Conservation (phyloP, 164 flowering plant species). For the grape (Vitis vinifera) region ASM3070453v1 NC_081819.1:15935501-15936000, state of each 20-base stretch:
- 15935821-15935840: not conserved
- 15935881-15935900: no score
- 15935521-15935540: conserved; percentile 60
- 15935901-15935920: no score
- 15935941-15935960: no score
- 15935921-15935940: no score
- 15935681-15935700: no score
- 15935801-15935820: not conserved
- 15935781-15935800: not conserved
- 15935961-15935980: no score
- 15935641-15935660: not conserved
- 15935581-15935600: conserved; percentile 56
- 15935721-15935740: no score
- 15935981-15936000: conserved; percentile 35
- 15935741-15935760: not conserved
- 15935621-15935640: conserved; percentile 15
- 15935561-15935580: conserved; percentile 79
- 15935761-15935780: not conserved
- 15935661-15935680: no score
- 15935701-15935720: no score
- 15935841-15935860: not conserved
- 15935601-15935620: conserved; percentile 76
- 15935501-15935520: conserved; percentile 62
- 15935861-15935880: not conserved
- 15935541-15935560: conserved; percentile 68